A percentile compares a stretch with the other conserved stretches of the same genome.
phyloP scores from a whole-genome alignment of 768 basidiomycete genomes.

The Ramaria sp. region DNA sequence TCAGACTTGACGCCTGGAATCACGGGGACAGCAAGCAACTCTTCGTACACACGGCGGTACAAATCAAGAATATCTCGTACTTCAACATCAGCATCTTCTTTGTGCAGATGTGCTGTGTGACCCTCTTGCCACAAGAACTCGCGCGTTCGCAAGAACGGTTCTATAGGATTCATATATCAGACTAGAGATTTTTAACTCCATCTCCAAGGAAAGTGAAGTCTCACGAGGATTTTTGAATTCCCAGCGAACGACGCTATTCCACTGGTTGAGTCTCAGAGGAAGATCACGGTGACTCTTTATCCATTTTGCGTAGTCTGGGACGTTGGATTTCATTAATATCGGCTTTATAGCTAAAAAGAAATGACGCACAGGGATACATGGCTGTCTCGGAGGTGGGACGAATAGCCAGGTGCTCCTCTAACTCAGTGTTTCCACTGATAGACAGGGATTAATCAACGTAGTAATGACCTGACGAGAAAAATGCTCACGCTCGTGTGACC shows the following conservation, averaged over 20 bases:
- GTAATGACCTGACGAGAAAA: neutral
- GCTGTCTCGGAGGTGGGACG: slow-evolving; percentile 97
- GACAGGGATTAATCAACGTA: neutral
- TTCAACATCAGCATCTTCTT: slow-evolving; percentile 83
- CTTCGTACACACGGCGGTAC: slow-evolving; percentile 92
- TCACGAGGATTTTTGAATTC: slow-evolving; percentile 98
- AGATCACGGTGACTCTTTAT: slow-evolving; percentile 95
- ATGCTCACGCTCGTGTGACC: slow-evolving; percentile 88
- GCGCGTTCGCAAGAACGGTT: slow-evolving; percentile 97
- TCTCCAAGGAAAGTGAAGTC: slow-evolving; percentile 17
- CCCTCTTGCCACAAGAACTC: slow-evolving; percentile 99
- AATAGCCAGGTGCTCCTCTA: slow-evolving; percentile 96
- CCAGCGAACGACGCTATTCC: slow-evolving; percentile 99
- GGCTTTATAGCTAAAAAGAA: neutral
- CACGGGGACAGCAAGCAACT: slow-evolving; percentile 94
- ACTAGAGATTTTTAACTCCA: neutral
- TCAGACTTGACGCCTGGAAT: slow-evolving; percentile 96
- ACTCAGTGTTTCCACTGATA: slow-evolving; percentile 74
- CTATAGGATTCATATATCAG: slow-evolving; percentile 24
- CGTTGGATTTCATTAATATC: neutral
- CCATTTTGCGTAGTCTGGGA: slow-evolving; percentile 93
- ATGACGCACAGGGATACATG: slow-evolving; percentile 89
- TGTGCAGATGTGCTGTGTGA: slow-evolving; percentile 88
- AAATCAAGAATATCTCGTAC: slow-evolving; percentile 92
- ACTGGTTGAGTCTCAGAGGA: slow-evolving; percentile 94